A percentile compares a stretch with the other conserved stretches of the same genome.
Evolutionary conservation across 2,329 filamentous ascomycete genomes (phyloP).

Genomic region (Colletotrichum tamarilloi): DNA sequence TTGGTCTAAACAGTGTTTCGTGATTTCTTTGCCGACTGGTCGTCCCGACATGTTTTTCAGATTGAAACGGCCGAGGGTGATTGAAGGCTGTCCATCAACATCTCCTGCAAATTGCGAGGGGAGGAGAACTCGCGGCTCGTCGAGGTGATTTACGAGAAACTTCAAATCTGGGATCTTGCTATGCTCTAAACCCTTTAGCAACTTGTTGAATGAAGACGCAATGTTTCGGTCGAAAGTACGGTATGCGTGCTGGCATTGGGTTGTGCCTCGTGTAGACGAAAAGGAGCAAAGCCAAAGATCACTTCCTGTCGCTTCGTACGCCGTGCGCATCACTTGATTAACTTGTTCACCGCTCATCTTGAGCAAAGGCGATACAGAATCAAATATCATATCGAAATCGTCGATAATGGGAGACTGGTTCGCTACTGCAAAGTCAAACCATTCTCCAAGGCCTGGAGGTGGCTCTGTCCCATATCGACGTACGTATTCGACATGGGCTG

Average conservation of each 20-base stretch:
- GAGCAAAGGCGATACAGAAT: conserved; percentile 53
- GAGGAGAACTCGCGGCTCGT: conserved; percentile 57
- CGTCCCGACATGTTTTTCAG: neutral
- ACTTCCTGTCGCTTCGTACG: conserved; percentile 38
- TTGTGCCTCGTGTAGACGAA: conserved; percentile 39
- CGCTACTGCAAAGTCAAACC: conserved; percentile 54
- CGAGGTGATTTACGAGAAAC: conserved; percentile 59
- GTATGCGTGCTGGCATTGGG: conserved; percentile 46
- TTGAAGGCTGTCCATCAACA: neutral
- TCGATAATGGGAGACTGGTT: conserved; percentile 60
- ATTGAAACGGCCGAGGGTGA: neutral
- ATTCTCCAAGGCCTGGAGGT: conserved; percentile 58
- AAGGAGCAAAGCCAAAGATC: conserved; percentile 53
- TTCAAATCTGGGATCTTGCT: conserved; percentile 48
- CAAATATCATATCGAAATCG: conserved; percentile 58
- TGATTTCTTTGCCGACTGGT: neutral
- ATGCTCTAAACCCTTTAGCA: conserved; percentile 40
- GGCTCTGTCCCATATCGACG: conserved; percentile 55
- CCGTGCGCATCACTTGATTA: conserved; percentile 40
- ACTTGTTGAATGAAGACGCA: conserved; percentile 43
- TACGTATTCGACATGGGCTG: conserved; percentile 53
- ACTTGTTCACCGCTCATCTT: conserved; percentile 49
- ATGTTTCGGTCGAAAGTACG: conserved; percentile 49
- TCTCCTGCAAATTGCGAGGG: conserved; percentile 28
- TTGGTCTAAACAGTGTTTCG: conserved; percentile 39